A percentile compares a stretch with the other conserved stretches of the same genome.
Evolutionary conservation across 1,284 basidiomycete species (phyloP).

Genomic region (Ustilago lituana): DNA sequence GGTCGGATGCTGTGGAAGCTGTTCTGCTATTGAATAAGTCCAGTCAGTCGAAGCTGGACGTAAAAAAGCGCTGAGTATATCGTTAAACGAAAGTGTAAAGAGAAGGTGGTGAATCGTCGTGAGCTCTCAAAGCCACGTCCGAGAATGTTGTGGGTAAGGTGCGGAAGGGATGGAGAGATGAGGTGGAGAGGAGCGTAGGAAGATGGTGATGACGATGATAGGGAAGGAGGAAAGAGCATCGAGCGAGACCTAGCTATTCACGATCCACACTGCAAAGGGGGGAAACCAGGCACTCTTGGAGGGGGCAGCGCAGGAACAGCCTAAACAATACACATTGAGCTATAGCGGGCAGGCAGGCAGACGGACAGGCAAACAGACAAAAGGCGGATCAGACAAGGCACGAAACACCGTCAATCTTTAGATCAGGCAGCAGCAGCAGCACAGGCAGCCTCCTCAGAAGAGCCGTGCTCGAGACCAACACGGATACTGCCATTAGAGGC

Average conservation of each 20-base stretch:
- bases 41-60: not conserved
- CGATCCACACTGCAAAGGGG: no score
- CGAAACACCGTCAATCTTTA: no score
- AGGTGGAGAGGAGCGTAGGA: slow-evolving; percentile 6
- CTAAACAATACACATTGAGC: not conserved
- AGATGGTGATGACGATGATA: not conserved
- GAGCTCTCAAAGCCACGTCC: slow-evolving; percentile 41
- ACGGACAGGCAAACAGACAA: slow-evolving; percentile 1
- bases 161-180: not conserved
- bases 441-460: no score
- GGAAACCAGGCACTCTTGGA: not conserved
- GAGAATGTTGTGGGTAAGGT: slow-evolving; percentile 8
- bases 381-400: slow-evolving; percentile 2
- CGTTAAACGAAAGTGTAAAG: not conserved
- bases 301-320: not conserved
- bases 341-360: not conserved
- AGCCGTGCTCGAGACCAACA: no score
- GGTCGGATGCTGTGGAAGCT: slow-evolving; percentile 36
- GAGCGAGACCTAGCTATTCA: no score
- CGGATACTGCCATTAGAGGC: not conserved
- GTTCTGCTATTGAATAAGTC: slow-evolving; percentile 8
- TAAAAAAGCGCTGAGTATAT: slow-evolving; percentile 3
- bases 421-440: no score
- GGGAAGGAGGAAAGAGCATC: not conserved
- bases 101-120: slow-evolving; percentile 24